These are phyloP conservation scores for Tricholomella constricta DNA, from an alignment of 768 basidiomycete genomes.

Conservation along the genomic window DNA sequence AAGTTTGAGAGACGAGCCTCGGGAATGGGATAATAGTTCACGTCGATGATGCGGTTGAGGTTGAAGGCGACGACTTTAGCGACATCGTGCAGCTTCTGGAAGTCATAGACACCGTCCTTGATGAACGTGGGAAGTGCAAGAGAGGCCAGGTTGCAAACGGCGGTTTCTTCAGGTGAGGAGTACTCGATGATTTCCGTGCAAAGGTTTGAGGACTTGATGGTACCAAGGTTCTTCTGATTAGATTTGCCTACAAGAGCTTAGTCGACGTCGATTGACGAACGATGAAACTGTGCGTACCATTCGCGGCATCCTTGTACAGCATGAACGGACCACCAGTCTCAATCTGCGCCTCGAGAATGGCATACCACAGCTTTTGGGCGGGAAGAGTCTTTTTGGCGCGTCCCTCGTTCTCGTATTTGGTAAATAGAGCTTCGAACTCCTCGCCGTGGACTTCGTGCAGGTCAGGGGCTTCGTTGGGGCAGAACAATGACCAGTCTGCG, in stretches of 20 bases:
- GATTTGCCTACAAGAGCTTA: constrained; percentile 69
- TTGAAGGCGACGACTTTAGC: constrained; percentile 91
- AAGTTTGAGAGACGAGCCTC: constrained; percentile 93
- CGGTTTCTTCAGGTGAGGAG: constrained; percentile 94
- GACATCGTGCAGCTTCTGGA: constrained; percentile 93
- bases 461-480: constrained; percentile 93
- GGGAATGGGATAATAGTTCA: constrained; percentile 93
- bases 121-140: constrained; percentile 94
- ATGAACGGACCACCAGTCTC: constrained; percentile 99
- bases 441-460: constrained; percentile 86
- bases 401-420: constrained; percentile 88
- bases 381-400: constrained; percentile 81
- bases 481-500: constrained; percentile 94
- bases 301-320: constrained; percentile 97
- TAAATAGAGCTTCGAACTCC: constrained; percentile 86
- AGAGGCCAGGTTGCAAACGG: constrained; percentile 98
- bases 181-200: constrained; percentile 99
- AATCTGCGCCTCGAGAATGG: constrained; percentile 93
- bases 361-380: constrained; percentile 99
- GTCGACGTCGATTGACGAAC: not conserved
- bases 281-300: constrained; percentile 52
- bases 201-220: constrained; percentile 98
- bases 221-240: constrained; percentile 97
- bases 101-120: constrained; percentile 81
- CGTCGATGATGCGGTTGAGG: constrained; percentile 91